Percentiles rank a stretch among this genome's conserved stretches.
phyloP scores from a whole-genome alignment of 2,329 filamentous ascomycete species.

The Penicillium sp. region DNA sequence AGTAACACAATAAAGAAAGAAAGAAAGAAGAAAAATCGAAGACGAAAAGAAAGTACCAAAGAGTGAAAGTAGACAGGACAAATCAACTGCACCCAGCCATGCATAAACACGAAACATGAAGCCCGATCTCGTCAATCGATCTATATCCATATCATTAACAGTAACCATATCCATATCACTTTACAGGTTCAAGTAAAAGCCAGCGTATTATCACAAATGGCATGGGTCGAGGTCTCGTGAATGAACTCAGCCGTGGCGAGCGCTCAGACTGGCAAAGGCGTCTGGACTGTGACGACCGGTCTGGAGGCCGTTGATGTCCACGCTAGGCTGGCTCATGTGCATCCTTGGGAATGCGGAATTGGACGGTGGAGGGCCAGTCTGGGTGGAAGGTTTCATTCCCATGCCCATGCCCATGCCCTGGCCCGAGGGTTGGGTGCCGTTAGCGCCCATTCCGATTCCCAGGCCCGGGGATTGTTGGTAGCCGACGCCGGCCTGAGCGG shows the following conservation, averaged over 20 bases:
- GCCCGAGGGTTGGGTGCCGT: not conserved
- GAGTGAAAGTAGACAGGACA: slow-evolving; percentile 11
- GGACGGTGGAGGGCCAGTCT: slow-evolving; percentile 14
- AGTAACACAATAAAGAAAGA: slow-evolving; percentile 1
- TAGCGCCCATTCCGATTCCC: slow-evolving; percentile 17
- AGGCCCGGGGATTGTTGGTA: slow-evolving; percentile 14
- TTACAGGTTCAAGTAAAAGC: slow-evolving; percentile 1
- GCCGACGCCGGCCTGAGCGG: slow-evolving; percentile 22
- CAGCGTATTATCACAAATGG: not conserved
- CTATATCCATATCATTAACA: slow-evolving; percentile 17
- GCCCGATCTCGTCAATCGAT: slow-evolving; percentile 16
- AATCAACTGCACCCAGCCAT: slow-evolving; percentile 13
- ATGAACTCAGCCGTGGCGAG: slow-evolving; percentile 39
- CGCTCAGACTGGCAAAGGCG: slow-evolving; percentile 51
- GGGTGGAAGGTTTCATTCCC: not conserved
- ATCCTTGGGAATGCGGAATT: slow-evolving; percentile 24
- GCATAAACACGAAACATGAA: slow-evolving; percentile 4
- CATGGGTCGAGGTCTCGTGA: slow-evolving; percentile 6
- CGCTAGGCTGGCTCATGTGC: slow-evolving; percentile 50
- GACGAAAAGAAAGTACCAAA: slow-evolving; percentile 3
- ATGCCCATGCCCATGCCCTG: not conserved
- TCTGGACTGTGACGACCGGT: slow-evolving; percentile 51
- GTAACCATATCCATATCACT: slow-evolving; percentile 3
- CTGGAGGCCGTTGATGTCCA: slow-evolving; percentile 48
- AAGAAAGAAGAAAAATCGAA: not conserved